Evolutionary conservation across 1,284 basidiomycete genomes (phyloP), one percentile per base, ranked within the genome.

Genomic region (Schizophyllum amplum): DNA sequence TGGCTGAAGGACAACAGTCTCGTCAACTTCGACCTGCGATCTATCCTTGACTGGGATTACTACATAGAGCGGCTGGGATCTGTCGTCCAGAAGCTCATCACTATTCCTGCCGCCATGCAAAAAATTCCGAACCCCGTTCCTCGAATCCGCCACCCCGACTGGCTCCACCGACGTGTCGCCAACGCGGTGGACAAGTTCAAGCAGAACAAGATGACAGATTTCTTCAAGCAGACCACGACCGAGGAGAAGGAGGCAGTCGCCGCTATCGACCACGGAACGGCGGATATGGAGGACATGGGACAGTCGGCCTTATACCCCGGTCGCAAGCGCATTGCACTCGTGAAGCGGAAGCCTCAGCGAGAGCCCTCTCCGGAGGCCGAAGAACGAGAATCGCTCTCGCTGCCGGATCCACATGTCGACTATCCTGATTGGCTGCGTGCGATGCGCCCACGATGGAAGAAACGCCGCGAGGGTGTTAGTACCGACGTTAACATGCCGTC

Each of bases 51-150:
- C 71, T 99, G 97, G 97, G 82, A 87, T 24, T 99, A 99, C 71
- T 99, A 99, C 74, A 97, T 98, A 66, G 97, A 99, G 67, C 90
- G 97, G 23, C 76, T 99, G 33, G 97, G 97, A 7, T 96, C 94
- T 1, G 97, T 99, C 63, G 95, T 99, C 59, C 97, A 99, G 74
- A 99, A 99, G 69, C 79, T 99, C 56, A 99, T 99, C 72, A 99
- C 97, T 2, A 99, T 99, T 65, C 97, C 97, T 6, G 97, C 97
- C 4, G 97, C 97, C 0, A 91, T 99, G 84, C 97, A 99, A 71
- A 95, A 95, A 67, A 92, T 99, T 46, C 72, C 90, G 9, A 99
- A 99, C 68, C 97, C 97, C 0, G 97, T 99, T 1, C 93, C 96
- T 13, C 86, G 97, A 21, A 90, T 99, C 59, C 86, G 87, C 13